Conservation (phyloP, 2,329 filamentous ascomycete species). For the Ophiostoma novo-ulmi region DNA sequence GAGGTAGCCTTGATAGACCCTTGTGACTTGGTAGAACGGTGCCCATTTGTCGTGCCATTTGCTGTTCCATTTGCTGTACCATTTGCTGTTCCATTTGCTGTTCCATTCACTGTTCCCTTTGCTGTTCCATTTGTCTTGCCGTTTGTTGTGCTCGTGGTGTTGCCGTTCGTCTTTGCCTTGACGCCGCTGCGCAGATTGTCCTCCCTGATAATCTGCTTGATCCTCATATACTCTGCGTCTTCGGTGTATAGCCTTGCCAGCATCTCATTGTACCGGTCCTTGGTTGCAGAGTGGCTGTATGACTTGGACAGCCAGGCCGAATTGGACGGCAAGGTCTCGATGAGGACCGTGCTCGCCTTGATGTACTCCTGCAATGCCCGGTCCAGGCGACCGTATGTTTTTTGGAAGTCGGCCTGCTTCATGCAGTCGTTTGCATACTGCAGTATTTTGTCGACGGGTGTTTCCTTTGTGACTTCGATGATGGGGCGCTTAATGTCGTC, state of each 20-base stretch:
- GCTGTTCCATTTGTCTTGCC: background rate
- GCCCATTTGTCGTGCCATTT: conserved; percentile 18
- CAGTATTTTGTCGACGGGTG: conserved; percentile 51
- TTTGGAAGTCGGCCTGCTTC: conserved; percentile 55
- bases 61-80: background rate
- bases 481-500: conserved; percentile 27
- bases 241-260: conserved; percentile 47
- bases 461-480: conserved; percentile 44
- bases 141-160: background rate
- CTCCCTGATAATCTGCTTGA: conserved; percentile 56
- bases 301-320: conserved; percentile 59
- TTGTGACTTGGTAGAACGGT: conserved; percentile 21
- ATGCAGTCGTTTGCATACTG: conserved; percentile 49
- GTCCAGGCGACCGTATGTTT: conserved; percentile 63
- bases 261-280: conserved; percentile 45
- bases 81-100: background rate
- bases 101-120: background rate
- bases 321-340: conserved; percentile 71
- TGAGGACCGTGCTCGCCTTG: conserved; percentile 70
- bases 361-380: conserved; percentile 79
- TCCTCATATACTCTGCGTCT: conserved; percentile 48
- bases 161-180: conserved; percentile 36
- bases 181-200: conserved; percentile 61
- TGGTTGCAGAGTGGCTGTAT: background rate
- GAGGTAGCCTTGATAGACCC: background rate